phyloP scores from a whole-genome alignment of 2,329 filamentous ascomycete genomes.

The Fusarium sp. region DNA sequence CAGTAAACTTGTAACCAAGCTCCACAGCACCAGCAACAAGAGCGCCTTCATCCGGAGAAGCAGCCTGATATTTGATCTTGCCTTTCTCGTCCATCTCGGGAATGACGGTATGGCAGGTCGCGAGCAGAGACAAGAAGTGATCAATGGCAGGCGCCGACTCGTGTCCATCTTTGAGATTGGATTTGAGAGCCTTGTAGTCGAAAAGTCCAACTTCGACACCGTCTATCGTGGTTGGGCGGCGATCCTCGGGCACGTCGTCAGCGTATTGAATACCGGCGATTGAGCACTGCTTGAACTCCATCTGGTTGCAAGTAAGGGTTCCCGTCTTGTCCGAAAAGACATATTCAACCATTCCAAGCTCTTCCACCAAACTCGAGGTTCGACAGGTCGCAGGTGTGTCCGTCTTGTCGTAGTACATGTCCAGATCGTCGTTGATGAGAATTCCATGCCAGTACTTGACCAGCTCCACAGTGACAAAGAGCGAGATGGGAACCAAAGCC shows the following conservation, averaged over 20 bases:
- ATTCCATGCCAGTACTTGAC: constrained; percentile 99
- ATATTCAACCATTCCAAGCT: constrained; percentile 97
- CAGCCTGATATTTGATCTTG: constrained; percentile 96
- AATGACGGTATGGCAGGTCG: constrained; percentile 97
- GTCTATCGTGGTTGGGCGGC: constrained; percentile 82
- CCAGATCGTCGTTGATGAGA: constrained; percentile 95
- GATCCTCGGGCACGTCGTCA: constrained; percentile 91
- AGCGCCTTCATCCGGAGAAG: constrained; percentile 97
- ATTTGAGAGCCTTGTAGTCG: constrained; percentile 80
- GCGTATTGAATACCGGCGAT: constrained; percentile 96
- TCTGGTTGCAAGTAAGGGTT: constrained; percentile 96
- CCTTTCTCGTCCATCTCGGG: constrained; percentile 86
- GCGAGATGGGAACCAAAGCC: constrained; percentile 93
- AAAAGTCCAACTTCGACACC: constrained; percentile 83
- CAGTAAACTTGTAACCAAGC: constrained; percentile 90
- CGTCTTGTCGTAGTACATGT: constrained; percentile 96
- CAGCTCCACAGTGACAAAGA: constrained; percentile 97
- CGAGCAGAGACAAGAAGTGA: constrained; percentile 87
- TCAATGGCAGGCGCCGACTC: constrained; percentile 67
- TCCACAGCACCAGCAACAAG: constrained; percentile 89
- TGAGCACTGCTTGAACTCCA: constrained; percentile 97
- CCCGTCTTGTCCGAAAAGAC: constrained; percentile 99
- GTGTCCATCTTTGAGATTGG: constrained; percentile 73
- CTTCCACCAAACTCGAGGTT: constrained; percentile 96
- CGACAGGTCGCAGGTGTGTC: constrained; percentile 96